Evolutionary conservation across 2,329 filamentous ascomycete species (phyloP).

Genomic region (Thelonectria blattea): DNA sequence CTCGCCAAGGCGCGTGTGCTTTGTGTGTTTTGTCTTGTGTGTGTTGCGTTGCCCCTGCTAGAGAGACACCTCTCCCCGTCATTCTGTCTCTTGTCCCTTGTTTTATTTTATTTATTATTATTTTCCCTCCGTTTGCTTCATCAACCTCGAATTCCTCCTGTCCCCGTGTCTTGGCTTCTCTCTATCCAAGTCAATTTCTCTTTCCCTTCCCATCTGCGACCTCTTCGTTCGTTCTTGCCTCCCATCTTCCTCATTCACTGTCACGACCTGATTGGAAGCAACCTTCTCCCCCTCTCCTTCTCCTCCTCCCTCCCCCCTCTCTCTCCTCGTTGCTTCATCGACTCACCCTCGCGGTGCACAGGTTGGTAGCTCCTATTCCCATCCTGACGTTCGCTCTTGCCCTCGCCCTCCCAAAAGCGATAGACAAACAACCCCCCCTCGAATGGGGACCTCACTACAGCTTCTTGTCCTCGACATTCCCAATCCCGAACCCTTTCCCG

Average conservation of each 20-base stretch:
- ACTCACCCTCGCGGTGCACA: conserved; percentile 25
- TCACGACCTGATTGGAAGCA: conserved; percentile 21
- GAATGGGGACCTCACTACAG: conserved; percentile 13
- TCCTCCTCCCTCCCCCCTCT: neutral
- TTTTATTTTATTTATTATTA: conserved; percentile 6
- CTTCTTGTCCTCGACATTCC: neutral
- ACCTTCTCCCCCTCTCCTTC: neutral
- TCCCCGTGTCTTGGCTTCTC: conserved; percentile 8
- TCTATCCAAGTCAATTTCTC: conserved; percentile 5
- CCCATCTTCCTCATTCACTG: neutral
- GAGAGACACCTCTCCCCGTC: conserved; percentile 23
- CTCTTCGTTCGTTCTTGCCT: conserved; percentile 14
- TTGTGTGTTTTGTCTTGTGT: neutral
- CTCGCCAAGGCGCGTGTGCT: conserved; percentile 29
- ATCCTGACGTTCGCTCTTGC: neutral
- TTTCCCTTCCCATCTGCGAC: conserved; percentile 1
- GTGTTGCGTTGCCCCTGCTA: conserved; percentile 31
- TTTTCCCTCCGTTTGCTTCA: conserved; percentile 20
- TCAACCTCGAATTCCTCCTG: conserved; percentile 19
- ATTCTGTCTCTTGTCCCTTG: conserved; percentile 27
- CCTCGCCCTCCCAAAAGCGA: conserved; percentile 2
- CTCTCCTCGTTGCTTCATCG: conserved; percentile 1
- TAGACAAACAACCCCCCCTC: neutral
- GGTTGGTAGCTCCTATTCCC: conserved; percentile 28
- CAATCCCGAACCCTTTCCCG: neutral